These are phyloP conservation scores for Fusarium buxicola DNA, from an alignment of 2,329 filamentous ascomycete species.

Conservation along the genomic window DNA sequence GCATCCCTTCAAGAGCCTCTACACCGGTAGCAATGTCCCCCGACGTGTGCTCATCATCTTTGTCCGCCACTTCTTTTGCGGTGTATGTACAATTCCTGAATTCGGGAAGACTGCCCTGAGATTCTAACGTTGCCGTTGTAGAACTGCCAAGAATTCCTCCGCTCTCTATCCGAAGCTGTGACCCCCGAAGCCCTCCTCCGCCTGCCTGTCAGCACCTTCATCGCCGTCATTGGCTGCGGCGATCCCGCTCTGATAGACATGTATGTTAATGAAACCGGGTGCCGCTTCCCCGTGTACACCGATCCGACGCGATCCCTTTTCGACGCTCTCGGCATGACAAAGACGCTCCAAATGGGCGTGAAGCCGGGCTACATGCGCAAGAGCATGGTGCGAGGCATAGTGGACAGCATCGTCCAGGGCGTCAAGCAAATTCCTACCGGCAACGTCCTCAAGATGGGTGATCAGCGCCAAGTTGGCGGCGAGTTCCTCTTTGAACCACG, in stretches of 20 bases:
- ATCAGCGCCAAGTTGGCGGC: conserved; percentile 77
- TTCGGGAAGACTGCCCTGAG: neutral
- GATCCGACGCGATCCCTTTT: conserved; percentile 77
- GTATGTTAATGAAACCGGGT: conserved; percentile 72
- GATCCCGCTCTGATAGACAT: conserved; percentile 73
- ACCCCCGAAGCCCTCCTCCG: conserved; percentile 61
- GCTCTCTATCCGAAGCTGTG: conserved; percentile 69
- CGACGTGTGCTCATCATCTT: conserved; percentile 76
- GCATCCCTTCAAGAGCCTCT: conserved; percentile 72
- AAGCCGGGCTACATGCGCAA: conserved; percentile 74
- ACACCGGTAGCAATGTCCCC: conserved; percentile 64
- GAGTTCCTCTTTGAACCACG: conserved; percentile 80
- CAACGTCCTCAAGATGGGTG: conserved; percentile 71
- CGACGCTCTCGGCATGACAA: conserved; percentile 74
- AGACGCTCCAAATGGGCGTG: conserved; percentile 69
- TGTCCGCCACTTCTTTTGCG: conserved; percentile 84
- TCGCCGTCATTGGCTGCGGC: conserved; percentile 80
- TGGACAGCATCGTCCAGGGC: conserved; percentile 68
- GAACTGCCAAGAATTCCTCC: conserved; percentile 83
- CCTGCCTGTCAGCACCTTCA: conserved; percentile 68
- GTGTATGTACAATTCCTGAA: conserved; percentile 62
- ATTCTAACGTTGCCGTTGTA: conserved; percentile 49
- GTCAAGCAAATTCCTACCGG: conserved; percentile 68
- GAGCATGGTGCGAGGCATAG: conserved; percentile 61
- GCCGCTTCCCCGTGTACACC: conserved; percentile 80